Conservation (phyloP, 2,329 filamentous ascomycete species). For the Pezicula rhizophila region DNA sequence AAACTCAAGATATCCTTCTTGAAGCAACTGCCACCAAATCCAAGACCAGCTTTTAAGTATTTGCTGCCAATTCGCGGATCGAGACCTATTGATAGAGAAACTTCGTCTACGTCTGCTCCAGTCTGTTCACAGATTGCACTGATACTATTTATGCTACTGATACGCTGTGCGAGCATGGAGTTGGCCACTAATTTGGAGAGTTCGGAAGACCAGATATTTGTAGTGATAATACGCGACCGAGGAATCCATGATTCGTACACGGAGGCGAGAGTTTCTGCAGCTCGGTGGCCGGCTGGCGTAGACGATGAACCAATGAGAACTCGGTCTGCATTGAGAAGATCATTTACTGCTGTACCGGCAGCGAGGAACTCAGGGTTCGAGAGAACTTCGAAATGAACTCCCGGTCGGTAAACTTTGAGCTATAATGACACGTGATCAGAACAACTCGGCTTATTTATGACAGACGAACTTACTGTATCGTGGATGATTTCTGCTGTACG, state of each 20-base stretch:
- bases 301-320: conserved; percentile 67
- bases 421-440: conserved; percentile 29
- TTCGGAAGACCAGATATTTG: conserved; percentile 73
- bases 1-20: conserved; percentile 73
- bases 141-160: conserved; percentile 75
- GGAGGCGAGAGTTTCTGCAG: conserved; percentile 56
- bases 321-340: conserved; percentile 65
- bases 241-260: conserved; percentile 71
- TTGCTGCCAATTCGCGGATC: conserved; percentile 67
- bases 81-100: conserved; percentile 60
- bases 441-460: conserved; percentile 9
- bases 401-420: conserved; percentile 54
- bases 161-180: conserved; percentile 73
- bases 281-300: conserved; percentile 52
- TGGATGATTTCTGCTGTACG: conserved; percentile 65
- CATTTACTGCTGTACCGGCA: conserved; percentile 67
- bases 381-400: conserved; percentile 65
- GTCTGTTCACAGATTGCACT: conserved; percentile 74
- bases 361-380: conserved; percentile 80
- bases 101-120: conserved; percentile 69
- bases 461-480: conserved; percentile 49
- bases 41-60: conserved; percentile 69
- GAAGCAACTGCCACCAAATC: conserved; percentile 78
- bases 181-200: conserved; percentile 75
- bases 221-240: conserved; percentile 59